These are phyloP conservation scores for Boletus insuetus DNA, from an alignment of 768 basidiomycete genomes.

Conservation along the genomic window DNA sequence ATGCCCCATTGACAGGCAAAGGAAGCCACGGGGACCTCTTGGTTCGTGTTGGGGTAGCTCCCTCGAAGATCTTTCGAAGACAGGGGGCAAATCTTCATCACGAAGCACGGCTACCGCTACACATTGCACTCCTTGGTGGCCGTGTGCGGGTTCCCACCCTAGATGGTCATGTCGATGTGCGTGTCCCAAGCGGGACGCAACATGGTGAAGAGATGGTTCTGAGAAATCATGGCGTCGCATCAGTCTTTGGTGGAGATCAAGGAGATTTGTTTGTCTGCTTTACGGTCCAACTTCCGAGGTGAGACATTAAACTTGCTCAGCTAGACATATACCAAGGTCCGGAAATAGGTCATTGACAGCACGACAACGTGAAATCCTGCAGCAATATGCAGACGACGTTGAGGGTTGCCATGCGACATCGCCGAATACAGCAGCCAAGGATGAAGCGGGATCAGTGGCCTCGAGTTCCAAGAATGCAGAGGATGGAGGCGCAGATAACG, in stretches of 20 bases:
- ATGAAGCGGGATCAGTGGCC: slow-evolving; percentile 15
- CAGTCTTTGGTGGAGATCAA: slow-evolving; percentile 54
- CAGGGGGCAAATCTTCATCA: slow-evolving; percentile 93
- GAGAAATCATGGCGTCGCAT: slow-evolving; percentile 77
- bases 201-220: slow-evolving; percentile 97
- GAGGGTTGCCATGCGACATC: slow-evolving; percentile 54
- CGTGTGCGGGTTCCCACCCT: slow-evolving; percentile 89
- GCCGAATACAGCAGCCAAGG: slow-evolving; percentile 15
- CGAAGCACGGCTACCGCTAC: slow-evolving; percentile 84
- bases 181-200: slow-evolving; percentile 89
- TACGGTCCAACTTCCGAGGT: slow-evolving; percentile 88
- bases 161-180: slow-evolving; percentile 93
- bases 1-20: slow-evolving; percentile 76
- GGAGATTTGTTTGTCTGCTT: slow-evolving; percentile 92
- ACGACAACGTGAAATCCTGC: slow-evolving; percentile 82
- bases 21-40: slow-evolving; percentile 83
- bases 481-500: slow-evolving; percentile 43
- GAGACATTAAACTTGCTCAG: slow-evolving; percentile 28
- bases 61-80: slow-evolving; percentile 82
- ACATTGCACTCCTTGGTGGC: slow-evolving; percentile 91
- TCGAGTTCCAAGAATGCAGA: slow-evolving; percentile 21
- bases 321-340: slow-evolving; percentile 1
- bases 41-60: slow-evolving; percentile 78
- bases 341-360: slow-evolving; percentile 68
- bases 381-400: slow-evolving; percentile 91